Evolutionary conservation across 176 grass and related monocot species (phyloP).

Genomic region (Eragrostis nindensis): DNA sequence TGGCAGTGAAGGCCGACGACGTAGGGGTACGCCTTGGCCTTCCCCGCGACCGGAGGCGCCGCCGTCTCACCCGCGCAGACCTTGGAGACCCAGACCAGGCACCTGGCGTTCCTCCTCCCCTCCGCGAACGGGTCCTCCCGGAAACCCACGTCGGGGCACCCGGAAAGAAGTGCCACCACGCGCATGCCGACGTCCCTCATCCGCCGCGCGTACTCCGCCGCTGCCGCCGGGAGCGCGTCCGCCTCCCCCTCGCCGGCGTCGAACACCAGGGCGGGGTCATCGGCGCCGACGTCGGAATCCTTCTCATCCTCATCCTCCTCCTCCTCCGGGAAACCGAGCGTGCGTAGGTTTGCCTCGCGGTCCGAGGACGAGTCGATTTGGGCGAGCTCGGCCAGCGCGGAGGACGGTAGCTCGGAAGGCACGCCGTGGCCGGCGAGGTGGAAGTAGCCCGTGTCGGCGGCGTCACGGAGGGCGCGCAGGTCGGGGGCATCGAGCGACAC

Average conservation of each 20-base stretch:
- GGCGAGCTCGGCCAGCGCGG: constrained; percentile 51
- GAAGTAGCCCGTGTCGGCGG: constrained; percentile 70
- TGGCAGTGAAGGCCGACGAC: constrained; percentile 65
- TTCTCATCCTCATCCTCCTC: constrained; percentile 26
- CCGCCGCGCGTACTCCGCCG: constrained; percentile 53
- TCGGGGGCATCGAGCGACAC: constrained; percentile 44
- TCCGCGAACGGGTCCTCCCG: constrained; percentile 50
- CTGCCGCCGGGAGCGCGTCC: constrained; percentile 35
- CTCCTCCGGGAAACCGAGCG: constrained; percentile 46
- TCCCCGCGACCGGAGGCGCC: constrained; percentile 29
- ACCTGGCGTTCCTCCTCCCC: constrained; percentile 62
- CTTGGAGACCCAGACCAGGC: constrained; percentile 65
- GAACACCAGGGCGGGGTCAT: constrained; percentile 45
- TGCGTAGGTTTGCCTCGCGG: constrained; percentile 9
- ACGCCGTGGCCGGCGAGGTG: constrained; percentile 65
- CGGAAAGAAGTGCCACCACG: constrained; percentile 53
- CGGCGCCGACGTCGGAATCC: constrained; percentile 12
- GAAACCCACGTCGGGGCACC: constrained; percentile 34
- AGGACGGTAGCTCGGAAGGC: constrained; percentile 43
- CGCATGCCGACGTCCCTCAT: constrained; percentile 60
- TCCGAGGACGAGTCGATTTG: constrained; percentile 11
- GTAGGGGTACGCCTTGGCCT: constrained; percentile 67
- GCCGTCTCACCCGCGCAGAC: constrained; percentile 27
- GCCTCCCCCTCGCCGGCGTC: constrained; percentile 42
- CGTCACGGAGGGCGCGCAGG: constrained; percentile 34